Base-by-base conservation (phyloP, 805 yeast genomes). In the Ogataea thermomethanolica region DNA sequence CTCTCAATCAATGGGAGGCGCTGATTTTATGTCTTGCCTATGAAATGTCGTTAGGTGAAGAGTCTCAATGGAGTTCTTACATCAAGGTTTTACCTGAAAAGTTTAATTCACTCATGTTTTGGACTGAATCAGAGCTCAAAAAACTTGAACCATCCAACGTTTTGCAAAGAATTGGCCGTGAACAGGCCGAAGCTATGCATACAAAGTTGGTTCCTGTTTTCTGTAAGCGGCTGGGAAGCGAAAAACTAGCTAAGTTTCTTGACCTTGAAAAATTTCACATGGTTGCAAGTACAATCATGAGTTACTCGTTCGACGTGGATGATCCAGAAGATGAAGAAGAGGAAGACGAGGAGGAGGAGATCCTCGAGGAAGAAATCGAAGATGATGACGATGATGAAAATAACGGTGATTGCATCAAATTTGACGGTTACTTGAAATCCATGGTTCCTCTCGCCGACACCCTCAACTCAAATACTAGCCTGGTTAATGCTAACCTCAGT, bases 401-500 rank as follows among this genome's bases (percentile, higher is more conserved):
- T 2, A 39, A 43, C n/a, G n/a, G n/a, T 5, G 51, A 65, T 35
- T 54, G 50, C 10, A 37, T 58, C 12, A 43, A 41, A 24, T 30
- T 33, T 11, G 63, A 59, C 28, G 12, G 70, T 3, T 76, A 68
- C 44, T 65, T 73, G 48, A 90, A 90, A 58, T 82, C 95, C 0
- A 83, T 93, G 95, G 88, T 90, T 3, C 96, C 98, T 0, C 66
- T 89, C 33, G 98, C 98, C 0, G 99, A 91, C 57, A 80, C 87
- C 15, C 65, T 93, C 44, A 91, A 93, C 56, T 87, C 96, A 1
- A 93, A 90, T 55, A 84, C 95, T 1, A 71, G 71, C 7, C 66
- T 74, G 12, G 79, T 79, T 53, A 91, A 91, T 59, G 96, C 96
- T 7, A 74, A 79, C 42, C 64, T 89, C 45, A 71, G 71, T 29